Percentiles rank a stretch among this genome's conserved stretches.
Evolutionary conservation across 78 protist genomes (phyloP).

Genomic region (Creolimax fragrantissima): DNA sequence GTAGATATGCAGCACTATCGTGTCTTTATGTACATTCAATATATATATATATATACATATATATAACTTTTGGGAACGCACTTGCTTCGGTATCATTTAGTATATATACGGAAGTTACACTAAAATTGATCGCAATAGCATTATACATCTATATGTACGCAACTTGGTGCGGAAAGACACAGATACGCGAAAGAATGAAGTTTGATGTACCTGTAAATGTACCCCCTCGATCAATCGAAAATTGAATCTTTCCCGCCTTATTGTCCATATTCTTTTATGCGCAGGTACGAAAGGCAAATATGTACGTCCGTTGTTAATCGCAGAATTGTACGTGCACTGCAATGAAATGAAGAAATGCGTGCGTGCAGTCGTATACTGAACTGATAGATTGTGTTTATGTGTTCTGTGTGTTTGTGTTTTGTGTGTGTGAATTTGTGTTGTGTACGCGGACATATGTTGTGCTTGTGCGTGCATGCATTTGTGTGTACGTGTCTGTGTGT

Average conservation of each 20-base stretch:
- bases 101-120: background rate
- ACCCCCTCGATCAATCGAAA: constrained; percentile 90
- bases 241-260: background rate
- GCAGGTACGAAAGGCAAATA: background rate
- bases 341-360: background rate
- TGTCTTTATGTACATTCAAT: background rate
- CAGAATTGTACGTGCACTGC: background rate
- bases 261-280: background rate
- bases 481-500: constrained; percentile 14
- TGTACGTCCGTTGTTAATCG: background rate
- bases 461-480: constrained; percentile 17
- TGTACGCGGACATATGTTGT: no score
- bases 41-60: background rate
- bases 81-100: background rate
- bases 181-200: background rate
- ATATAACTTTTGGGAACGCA: background rate
- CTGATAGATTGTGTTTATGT: background rate
- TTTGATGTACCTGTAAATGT: constrained; percentile 83
- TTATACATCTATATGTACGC: background rate
- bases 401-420: background rate
- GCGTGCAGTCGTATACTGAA: background rate
- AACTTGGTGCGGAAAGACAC: background rate
- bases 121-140: background rate
- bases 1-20: constrained; percentile 5
- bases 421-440: no score